Base-by-base conservation (phyloP, 352 stramenopile species). In the Thraustochytrium sp. region DNA sequence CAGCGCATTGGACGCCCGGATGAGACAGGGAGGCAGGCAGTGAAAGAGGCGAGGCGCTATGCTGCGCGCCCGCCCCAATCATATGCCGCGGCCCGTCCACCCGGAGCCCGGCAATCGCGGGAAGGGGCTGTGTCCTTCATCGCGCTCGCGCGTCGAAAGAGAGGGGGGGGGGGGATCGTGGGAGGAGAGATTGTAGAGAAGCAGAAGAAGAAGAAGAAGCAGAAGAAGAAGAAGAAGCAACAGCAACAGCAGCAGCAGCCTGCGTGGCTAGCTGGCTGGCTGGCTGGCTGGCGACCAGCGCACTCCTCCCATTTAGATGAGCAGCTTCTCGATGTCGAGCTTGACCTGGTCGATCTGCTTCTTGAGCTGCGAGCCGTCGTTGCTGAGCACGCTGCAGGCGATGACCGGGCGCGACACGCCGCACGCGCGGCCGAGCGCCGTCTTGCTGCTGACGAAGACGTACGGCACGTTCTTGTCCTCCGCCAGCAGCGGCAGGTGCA, bases 311-410 rank as follows among this genome's bases (percentile, higher is more conserved):
- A 74, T 49, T 98, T 98, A 99, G 92, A 99, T 98, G 88, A 99
- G 92, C 62, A 99, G 91, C 91, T 99, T 96, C 91, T 99, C 97
- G 91, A 99, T 99, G 90, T 99, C 97, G 86, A 99, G 93, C 87
- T 98, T 98, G 91, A 99, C 98, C 85, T 92, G 94, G 86, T 98
- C 92, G 91, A 99, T 99, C 89, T 99, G 95, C 68, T 92, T 92
- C 88, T 97, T 98, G 55, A 99, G 91, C 91, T 99, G 97, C 82
- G 96, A 99, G 42, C 94, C 95, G 82, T 99, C 97, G 90, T 99
- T 99, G 63, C 95, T 98, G 36, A 96, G 99, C 87, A 99, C 98
- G 62, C 94, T 98, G 68, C 94, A 97, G 51, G 96, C 91, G 88
- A 99, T 99, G 61, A 99, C 97, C 4, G 97, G 95, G 86, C 97